Evolutionary conservation across 768 basidiomycete species (phyloP).

Genomic region (Boletus patriciae): DNA sequence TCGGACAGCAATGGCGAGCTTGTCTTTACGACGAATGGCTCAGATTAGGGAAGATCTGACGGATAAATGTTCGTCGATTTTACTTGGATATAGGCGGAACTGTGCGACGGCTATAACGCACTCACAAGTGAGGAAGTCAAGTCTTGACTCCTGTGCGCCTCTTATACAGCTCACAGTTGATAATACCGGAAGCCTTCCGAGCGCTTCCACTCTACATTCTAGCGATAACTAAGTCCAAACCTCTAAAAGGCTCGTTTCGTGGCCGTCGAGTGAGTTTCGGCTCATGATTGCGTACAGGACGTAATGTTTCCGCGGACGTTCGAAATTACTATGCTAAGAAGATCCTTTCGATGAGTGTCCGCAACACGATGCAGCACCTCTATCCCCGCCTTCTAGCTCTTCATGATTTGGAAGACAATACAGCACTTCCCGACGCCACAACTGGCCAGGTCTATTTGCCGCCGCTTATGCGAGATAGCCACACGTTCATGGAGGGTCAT

Average conservation of each 20-base stretch:
- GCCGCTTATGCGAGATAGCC: slow-evolving; percentile 74
- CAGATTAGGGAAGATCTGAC: slow-evolving; percentile 84
- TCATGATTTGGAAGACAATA: slow-evolving; percentile 74
- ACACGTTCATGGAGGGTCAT: slow-evolving; percentile 84
- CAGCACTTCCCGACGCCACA: slow-evolving; percentile 63
- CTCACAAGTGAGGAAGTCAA: slow-evolving; percentile 62
- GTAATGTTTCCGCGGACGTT: slow-evolving; percentile 90
- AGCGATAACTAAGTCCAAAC: slow-evolving; percentile 83
- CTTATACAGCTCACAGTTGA: slow-evolving; percentile 54
- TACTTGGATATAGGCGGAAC: slow-evolving; percentile 84
- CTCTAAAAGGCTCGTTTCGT: slow-evolving; percentile 73
- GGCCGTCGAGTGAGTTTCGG: not conserved
- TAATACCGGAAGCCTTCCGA: slow-evolving; percentile 92
- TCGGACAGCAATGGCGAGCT: slow-evolving; percentile 62
- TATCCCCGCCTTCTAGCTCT: slow-evolving; percentile 89
- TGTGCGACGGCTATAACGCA: slow-evolving; percentile 78
- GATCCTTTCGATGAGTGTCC: slow-evolving; percentile 67
- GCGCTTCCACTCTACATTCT: slow-evolving; percentile 80
- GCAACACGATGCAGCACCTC: slow-evolving; percentile 70
- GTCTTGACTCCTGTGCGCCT: not conserved
- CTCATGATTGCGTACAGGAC: slow-evolving; percentile 46
- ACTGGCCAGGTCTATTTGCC: slow-evolving; percentile 68
- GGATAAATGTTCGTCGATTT: slow-evolving; percentile 75
- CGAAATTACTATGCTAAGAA: slow-evolving; percentile 83
- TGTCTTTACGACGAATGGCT: slow-evolving; percentile 58